Conservation (phyloP, 1,284 basidiomycete genomes). For the Rhodotorula glutinis region DNA sequence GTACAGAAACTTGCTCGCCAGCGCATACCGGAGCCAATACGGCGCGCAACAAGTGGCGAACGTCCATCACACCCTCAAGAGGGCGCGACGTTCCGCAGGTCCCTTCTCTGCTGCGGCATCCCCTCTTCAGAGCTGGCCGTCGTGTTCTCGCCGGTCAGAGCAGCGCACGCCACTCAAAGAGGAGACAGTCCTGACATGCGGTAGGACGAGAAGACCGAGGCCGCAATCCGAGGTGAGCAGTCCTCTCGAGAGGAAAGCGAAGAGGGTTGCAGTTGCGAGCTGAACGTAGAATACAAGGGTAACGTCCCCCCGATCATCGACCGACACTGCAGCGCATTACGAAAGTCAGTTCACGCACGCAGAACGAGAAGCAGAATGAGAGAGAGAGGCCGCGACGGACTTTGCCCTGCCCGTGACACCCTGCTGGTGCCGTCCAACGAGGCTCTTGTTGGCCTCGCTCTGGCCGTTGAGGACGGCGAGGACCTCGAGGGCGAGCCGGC, state of each 20-base stretch:
- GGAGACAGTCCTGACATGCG: not conserved
- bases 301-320: not conserved
- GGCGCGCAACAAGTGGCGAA: too few species aligned
- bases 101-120: too few species aligned
- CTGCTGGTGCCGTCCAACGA: slow-evolving; percentile 42
- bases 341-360: not conserved
- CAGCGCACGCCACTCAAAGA: not conserved
- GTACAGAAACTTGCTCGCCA: too few species aligned
- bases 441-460: slow-evolving; percentile 46
- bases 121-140: too few species aligned
- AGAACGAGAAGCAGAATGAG: not conserved
- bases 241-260: too few species aligned
- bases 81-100: too few species aligned
- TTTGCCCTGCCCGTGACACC: slow-evolving; percentile 28
- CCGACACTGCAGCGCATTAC: not conserved
- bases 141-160: too few species aligned
- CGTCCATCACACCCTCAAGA: too few species aligned
- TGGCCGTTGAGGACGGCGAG: slow-evolving; percentile 49
- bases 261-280: not conserved
- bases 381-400: not conserved
- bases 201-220: not conserved
- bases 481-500: slow-evolving; percentile 49
- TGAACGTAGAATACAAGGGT: not conserved
- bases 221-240: not conserved
- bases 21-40: too few species aligned